These are phyloP conservation scores for Mycena belliarum DNA, from an alignment of 768 basidiomycete genomes.

Conservation along the genomic window DNA sequence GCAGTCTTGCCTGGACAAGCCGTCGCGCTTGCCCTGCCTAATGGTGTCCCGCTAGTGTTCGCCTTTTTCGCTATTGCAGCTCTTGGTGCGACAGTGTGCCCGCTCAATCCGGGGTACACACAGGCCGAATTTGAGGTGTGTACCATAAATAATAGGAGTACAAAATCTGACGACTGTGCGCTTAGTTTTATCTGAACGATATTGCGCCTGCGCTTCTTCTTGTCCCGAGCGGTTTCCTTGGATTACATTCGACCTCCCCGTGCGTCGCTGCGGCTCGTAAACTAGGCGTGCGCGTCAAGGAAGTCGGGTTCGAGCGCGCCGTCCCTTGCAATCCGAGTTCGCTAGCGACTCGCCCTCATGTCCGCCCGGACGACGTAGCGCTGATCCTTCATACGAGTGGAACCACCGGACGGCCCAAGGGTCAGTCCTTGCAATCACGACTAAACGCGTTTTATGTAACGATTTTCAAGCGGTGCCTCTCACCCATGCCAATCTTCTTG, in stretches of 20 bases:
- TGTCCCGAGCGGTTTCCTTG: conserved; percentile 3
- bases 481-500: no score
- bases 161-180: background rate
- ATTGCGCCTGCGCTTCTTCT: conserved; percentile 8
- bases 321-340: no score
- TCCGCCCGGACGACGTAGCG: conserved; percentile 2
- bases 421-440: no score
- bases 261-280: conserved; percentile 6
- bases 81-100: no score
- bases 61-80: conserved; percentile 7
- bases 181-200: conserved; percentile 10
- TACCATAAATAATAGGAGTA: background rate
- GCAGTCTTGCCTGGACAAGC: background rate
- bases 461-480: no score
- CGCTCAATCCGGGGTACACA: no score
- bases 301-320: background rate
- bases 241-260: background rate
- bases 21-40: conserved; percentile 8
- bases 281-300: conserved; percentile 3
- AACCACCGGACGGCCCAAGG: conserved; percentile 15
- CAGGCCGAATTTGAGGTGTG: conserved; percentile 13
- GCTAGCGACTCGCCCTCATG: no score
- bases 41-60: conserved; percentile 6
- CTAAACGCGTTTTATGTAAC: no score
- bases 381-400: conserved; percentile 12